These are phyloP conservation scores for Trichoderma sp. DNA, from an alignment of 2,329 filamentous ascomycete genomes.

Conservation along the genomic window DNA sequence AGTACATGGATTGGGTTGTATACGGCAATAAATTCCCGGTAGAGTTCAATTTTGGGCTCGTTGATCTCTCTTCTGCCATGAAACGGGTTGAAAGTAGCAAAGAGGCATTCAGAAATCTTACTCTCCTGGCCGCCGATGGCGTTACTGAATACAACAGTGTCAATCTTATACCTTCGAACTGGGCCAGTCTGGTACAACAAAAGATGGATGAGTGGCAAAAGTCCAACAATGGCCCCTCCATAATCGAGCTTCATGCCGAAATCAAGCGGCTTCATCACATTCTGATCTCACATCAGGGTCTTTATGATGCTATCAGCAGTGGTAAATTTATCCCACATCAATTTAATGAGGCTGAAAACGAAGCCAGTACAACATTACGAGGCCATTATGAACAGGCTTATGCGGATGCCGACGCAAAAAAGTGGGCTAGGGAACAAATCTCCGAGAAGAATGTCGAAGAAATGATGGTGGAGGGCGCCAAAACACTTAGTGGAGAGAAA, in stretches of 20 bases:
- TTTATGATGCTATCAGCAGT: background rate
- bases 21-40: background rate
- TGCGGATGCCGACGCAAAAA: background rate
- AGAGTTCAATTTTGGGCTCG: slow-evolving; percentile 1
- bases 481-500: background rate
- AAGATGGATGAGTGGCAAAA: background rate
- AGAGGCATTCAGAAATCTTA: background rate
- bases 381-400: background rate
- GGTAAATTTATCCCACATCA: background rate
- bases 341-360: background rate
- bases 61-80: slow-evolving; percentile 1
- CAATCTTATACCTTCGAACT: background rate
- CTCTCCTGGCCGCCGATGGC: background rate
- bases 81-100: slow-evolving; percentile 6
- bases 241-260: background rate
- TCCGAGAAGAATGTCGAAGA: background rate
- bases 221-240: background rate
- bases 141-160: background rate
- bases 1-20: slow-evolving; percentile 7
- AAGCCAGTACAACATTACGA: background rate
- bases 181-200: background rate
- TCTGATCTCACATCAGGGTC: background rate
- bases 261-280: background rate
- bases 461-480: background rate
- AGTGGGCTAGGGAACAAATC: background rate